Percentiles rank a stretch among this genome's conserved stretches.
Evolutionary conservation across 164 flowering plant species (phyloP).

Genomic region (Vitis amurensis): DNA sequence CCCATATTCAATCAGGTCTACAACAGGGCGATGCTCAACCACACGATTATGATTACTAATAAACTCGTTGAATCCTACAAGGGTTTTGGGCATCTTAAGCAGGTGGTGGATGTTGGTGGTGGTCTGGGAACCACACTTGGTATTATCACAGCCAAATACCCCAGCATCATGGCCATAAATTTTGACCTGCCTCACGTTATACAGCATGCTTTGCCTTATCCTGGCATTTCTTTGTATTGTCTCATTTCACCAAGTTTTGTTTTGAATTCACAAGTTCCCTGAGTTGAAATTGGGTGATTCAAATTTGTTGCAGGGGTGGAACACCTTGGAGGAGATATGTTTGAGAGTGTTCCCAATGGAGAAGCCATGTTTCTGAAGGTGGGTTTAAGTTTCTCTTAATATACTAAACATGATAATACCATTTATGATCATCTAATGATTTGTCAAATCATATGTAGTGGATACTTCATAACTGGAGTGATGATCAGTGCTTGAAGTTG

Average conservation of each 20-base stretch:
- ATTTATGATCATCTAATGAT: too few species aligned
- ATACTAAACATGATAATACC: too few species aligned
- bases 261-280: too few species aligned
- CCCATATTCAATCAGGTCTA: conserved; percentile 26
- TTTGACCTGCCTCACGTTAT: conserved; percentile 49
- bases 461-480: conserved; percentile 47
- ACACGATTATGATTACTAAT: conserved; percentile 11
- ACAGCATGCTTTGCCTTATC: conserved; percentile 24
- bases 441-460: conserved; percentile 17
- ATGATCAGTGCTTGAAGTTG: conserved; percentile 31
- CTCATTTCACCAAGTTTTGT: too few species aligned
- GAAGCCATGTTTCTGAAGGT: conserved; percentile 54
- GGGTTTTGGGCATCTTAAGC: conserved; percentile 34
- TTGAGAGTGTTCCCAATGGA: conserved; percentile 35
- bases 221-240: conserved; percentile 21
- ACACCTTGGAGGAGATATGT: conserved; percentile 46
- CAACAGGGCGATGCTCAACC: conserved; percentile 28
- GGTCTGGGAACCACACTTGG: conserved; percentile 30
- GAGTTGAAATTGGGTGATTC: too few species aligned
- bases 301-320: conserved; percentile 30
- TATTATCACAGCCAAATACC: conserved; percentile 28
- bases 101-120: conserved; percentile 48
- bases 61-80: conserved; percentile 31
- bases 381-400: not conserved
- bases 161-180: conserved; percentile 37